Base-by-base conservation (phyloP, 2,329 filamentous ascomycete genomes). In the Sclerotiophoma versabilis region DNA sequence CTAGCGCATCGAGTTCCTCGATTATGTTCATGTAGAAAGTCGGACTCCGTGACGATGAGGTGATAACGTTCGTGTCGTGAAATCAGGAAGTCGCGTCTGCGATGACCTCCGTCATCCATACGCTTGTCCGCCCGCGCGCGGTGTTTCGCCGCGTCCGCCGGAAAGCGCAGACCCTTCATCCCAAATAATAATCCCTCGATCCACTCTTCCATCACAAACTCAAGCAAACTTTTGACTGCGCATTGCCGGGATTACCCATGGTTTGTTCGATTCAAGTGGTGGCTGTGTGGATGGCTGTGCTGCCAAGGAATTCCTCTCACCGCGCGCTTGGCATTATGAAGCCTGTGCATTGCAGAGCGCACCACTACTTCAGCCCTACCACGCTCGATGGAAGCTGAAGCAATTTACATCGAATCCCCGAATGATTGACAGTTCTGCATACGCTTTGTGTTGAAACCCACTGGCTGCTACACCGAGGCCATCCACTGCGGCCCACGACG, bases 211-310 rank as follows among this genome's bases (percentile, higher is more conserved):
- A n/a, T n/a, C n/a, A n/a, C n/a, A n/a, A n/a, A n/a, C n/a, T n/a
- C n/a, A n/a, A n/a, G n/a, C n/a, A 30, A 25, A 23, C 17, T 5
- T 20, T 34, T n/a, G 10, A 34, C 30, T 34, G 42, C 39, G 41
- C 41, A 44, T 44, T 22, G 19, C 14, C 14, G 9, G 14, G 29
- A 7, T 27, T 27, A 44, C 19, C 25, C 19, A 44, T 14, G 19
- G 29, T 26, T 19, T 42, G 41, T 20, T 44, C 33, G 26, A 42
- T 14, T 14, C 25, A 33, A 44, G 27, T 12, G 58, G 49, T 20
- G 42, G 25, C 43, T 46, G 23, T 25, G 15, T 5, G 25, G 37
- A 32, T n/a, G 34, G 44, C 44, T 47, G 19, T 47, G 34, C 17
- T 19, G 44, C 33, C 33, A 47, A 47, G 44, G 1, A 9, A 20